Percentiles rank a stretch among this genome's conserved stretches.
These are phyloP conservation scores for Solanum neorickii DNA, from an alignment of 257 asterid species.

Conservation along the genomic window DNA sequence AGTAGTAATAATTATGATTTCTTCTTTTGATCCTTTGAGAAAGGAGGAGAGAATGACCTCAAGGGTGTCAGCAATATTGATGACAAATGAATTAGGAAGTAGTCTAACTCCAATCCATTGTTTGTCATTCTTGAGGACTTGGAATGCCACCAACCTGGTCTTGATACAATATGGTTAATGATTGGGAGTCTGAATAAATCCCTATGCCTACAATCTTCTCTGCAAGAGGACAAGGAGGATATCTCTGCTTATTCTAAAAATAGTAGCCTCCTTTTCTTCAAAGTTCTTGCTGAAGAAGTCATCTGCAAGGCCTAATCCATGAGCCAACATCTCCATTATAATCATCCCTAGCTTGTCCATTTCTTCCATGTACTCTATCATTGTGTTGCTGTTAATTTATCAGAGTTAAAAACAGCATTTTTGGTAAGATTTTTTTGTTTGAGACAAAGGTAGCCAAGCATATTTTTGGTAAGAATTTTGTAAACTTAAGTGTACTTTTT, in stretches of 20 bases:
- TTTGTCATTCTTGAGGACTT: neutral
- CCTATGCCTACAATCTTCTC: slow-evolving; percentile 9
- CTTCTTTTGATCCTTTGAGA: neutral
- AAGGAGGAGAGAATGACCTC: neutral
- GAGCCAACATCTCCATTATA: slow-evolving; percentile 13
- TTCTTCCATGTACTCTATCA: slow-evolving; percentile 17
- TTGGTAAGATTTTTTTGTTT: neutral
- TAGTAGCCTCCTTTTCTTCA: slow-evolving; percentile 3
- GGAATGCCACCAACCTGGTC: slow-evolving; percentile 19
- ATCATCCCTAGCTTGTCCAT: slow-evolving; percentile 6
- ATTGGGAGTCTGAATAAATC: slow-evolving; percentile 17
- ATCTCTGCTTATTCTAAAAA: slow-evolving; percentile 6
- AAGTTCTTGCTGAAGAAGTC: slow-evolving; percentile 12
- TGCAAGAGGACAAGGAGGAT: slow-evolving; percentile 13
- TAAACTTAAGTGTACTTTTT: neutral
- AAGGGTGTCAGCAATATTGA: slow-evolving; percentile 22
- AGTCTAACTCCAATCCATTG: slow-evolving; percentile 11
- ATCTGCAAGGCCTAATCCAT: slow-evolving; percentile 8
- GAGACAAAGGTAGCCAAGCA: neutral
- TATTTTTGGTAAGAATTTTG: neutral
- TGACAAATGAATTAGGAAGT: slow-evolving; percentile 6
- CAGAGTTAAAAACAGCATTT: neutral
- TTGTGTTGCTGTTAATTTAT: slow-evolving; percentile 1
- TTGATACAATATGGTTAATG: slow-evolving; percentile 8
- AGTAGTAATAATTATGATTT: neutral